These are phyloP conservation scores for Phyllosticta citribraziliensis DNA, from an alignment of 2,329 filamentous ascomycete species.

Conservation along the genomic window DNA sequence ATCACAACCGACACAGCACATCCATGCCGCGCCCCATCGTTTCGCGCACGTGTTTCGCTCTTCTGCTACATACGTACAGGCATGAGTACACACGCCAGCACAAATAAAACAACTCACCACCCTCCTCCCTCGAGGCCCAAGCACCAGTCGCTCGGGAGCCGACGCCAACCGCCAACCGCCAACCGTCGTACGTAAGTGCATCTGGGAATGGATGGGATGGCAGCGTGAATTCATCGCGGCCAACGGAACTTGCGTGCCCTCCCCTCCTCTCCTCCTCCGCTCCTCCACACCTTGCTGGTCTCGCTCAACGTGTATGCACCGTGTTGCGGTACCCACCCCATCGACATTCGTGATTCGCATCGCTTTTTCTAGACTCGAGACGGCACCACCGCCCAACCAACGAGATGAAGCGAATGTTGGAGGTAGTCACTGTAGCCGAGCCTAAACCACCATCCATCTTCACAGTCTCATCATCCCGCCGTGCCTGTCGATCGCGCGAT, in stretches of 20 bases:
- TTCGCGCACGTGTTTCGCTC: neutral
- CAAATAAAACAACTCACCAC: neutral
- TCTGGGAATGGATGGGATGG: too few relatives aligned
- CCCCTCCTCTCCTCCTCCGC: neutral
- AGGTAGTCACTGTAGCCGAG: neutral
- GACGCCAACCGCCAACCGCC: neutral
- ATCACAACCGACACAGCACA: neutral
- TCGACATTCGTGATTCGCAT: too few relatives aligned
- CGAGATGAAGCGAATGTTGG: neutral
- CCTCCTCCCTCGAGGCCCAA: neutral
- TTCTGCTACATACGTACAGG: neutral
- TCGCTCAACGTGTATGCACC: too few relatives aligned
- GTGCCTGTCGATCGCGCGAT: conserved; percentile 10
- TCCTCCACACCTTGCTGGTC: too few relatives aligned
- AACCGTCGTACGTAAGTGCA: neutral
- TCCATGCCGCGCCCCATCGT: neutral
- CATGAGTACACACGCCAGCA: too few relatives aligned
- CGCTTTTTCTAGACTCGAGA: too few relatives aligned
- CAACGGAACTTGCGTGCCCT: neutral
- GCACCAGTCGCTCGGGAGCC: neutral
- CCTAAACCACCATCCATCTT: neutral
- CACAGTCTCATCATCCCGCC: neutral
- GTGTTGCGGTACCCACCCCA: neutral
- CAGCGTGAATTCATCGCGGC: too few relatives aligned
- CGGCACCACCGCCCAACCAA: neutral